These are phyloP conservation scores for Pythium rishiriense DNA, from an alignment of 352 stramenopile species.

Conservation along the genomic window DNA sequence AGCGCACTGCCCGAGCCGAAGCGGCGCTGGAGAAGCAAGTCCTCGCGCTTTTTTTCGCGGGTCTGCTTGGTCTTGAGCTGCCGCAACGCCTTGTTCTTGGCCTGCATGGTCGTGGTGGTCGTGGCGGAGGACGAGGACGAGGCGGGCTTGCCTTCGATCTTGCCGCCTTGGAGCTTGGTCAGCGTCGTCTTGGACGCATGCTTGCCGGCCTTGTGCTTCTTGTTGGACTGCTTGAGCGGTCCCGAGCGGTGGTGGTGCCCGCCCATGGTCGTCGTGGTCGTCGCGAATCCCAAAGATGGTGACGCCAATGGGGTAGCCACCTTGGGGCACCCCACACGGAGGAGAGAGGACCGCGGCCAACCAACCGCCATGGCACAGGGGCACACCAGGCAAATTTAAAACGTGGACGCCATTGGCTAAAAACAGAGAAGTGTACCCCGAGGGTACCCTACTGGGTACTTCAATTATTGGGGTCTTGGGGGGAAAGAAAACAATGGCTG, in stretches of 20 bases:
- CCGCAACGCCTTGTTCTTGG: constrained; percentile 72
- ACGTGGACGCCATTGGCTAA: constrained; percentile 19
- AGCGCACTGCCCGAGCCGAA: constrained; percentile 69
- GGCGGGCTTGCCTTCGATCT: constrained; percentile 51
- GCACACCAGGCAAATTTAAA: constrained; percentile 12
- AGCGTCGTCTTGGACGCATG: constrained; percentile 85
- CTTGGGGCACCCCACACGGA: too few species aligned
- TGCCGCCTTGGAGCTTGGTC: constrained; percentile 66
- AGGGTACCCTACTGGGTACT: too few species aligned
- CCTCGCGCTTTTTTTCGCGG: constrained; percentile 84
- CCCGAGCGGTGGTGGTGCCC: constrained; percentile 83
- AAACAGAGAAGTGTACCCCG: too few species aligned
- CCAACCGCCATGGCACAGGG: too few species aligned
- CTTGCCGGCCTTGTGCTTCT: constrained; percentile 89
- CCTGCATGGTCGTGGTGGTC: constrained; percentile 37
- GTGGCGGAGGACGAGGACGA: neutral
- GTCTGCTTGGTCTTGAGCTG: constrained; percentile 84
- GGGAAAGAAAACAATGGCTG: too few species aligned
- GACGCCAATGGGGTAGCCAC: neutral
- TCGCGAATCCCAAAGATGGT: neutral
- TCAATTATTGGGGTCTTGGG: too few species aligned
- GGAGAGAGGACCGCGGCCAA: too few species aligned
- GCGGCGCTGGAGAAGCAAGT: constrained; percentile 81
- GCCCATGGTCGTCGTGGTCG: constrained; percentile 38
- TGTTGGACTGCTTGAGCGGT: constrained; percentile 91